Evolutionary conservation across 257 asterid species (phyloP).

Genomic region (Prunella vulgaris): DNA sequence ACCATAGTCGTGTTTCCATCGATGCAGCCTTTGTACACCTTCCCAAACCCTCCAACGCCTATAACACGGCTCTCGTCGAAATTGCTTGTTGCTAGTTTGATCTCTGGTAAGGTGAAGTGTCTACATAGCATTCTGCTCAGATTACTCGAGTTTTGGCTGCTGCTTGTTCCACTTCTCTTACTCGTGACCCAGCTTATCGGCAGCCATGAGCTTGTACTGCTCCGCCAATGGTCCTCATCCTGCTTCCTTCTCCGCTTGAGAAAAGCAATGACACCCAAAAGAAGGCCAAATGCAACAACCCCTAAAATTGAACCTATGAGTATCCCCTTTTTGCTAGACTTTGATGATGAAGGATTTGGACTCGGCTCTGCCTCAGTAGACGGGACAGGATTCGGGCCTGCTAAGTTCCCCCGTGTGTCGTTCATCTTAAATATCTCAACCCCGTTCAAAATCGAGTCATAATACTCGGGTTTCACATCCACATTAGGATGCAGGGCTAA

Average conservation of each 20-base stretch:
- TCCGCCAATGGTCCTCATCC: background rate
- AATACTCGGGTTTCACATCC: constrained; percentile 41
- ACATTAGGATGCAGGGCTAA: constrained; percentile 53
- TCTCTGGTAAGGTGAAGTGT: constrained; percentile 58
- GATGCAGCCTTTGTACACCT: constrained; percentile 57
- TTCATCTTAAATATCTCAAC: constrained; percentile 69
- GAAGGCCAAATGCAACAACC: background rate
- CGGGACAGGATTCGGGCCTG: constrained; percentile 59
- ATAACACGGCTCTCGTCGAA: constrained; percentile 56
- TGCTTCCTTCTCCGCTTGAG: constrained; percentile 6
- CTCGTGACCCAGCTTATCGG: constrained; percentile 40
- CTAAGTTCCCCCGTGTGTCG: constrained; percentile 45
- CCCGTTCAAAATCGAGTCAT: constrained; percentile 62
- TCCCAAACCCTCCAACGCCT: constrained; percentile 90
- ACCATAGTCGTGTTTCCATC: constrained; percentile 42
- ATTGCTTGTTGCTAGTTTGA: constrained; percentile 41
- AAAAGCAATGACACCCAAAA: constrained; percentile 24
- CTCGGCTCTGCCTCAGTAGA: background rate
- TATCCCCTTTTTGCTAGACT: constrained; percentile 17
- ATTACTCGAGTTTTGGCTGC: constrained; percentile 33
- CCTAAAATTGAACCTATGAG: constrained; percentile 22
- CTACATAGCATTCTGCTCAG: constrained; percentile 49
- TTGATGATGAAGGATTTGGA: constrained; percentile 13
- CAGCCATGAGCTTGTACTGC: constrained; percentile 33
- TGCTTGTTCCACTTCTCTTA: constrained; percentile 34